Evolutionary conservation across 306 rosid genomes (phyloP).

Genomic region (Crotalaria pallida): DNA sequence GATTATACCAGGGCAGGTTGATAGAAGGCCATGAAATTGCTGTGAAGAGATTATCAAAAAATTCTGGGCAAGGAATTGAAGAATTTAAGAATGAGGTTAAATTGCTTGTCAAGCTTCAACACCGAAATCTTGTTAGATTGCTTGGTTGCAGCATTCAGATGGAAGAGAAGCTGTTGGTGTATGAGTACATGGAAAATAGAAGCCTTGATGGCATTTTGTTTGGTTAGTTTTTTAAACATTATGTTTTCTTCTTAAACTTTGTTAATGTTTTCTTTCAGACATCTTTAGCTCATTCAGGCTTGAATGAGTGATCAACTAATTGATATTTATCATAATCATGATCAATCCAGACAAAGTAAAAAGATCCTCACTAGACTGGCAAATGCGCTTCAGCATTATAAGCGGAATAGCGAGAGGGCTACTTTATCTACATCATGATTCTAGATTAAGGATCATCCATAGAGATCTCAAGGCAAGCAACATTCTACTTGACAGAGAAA

Average conservation of each 20-base stretch:
- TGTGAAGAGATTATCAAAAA: conserved; percentile 68
- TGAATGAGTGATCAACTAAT: neutral
- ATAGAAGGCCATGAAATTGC: conserved; percentile 56
- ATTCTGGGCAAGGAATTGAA: conserved; percentile 70
- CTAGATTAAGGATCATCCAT: conserved; percentile 73
- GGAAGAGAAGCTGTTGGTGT: conserved; percentile 69
- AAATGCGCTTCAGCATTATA: conserved; percentile 56
- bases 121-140: conserved; percentile 68
- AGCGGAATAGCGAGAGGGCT: conserved; percentile 79
- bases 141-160: conserved; percentile 62
- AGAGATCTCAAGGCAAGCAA: conserved; percentile 85
- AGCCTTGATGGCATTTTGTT: conserved; percentile 66
- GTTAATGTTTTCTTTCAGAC: neutral
- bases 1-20: conserved; percentile 52
- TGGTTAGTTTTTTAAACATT: conserved; percentile 39
- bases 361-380: conserved; percentile 48
- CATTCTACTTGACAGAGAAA: conserved; percentile 55
- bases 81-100: conserved; percentile 73
- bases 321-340: neutral
- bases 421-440: conserved; percentile 79
- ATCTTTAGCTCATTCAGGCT: neutral
- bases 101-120: conserved; percentile 70
- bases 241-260: neutral
- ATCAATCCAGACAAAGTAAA: conserved; percentile 42
- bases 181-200: conserved; percentile 76